Percentiles rank a stretch among this genome's conserved stretches.
Conservation (phyloP, 441 rosid species). For the Jatropha multifida region DNA sequence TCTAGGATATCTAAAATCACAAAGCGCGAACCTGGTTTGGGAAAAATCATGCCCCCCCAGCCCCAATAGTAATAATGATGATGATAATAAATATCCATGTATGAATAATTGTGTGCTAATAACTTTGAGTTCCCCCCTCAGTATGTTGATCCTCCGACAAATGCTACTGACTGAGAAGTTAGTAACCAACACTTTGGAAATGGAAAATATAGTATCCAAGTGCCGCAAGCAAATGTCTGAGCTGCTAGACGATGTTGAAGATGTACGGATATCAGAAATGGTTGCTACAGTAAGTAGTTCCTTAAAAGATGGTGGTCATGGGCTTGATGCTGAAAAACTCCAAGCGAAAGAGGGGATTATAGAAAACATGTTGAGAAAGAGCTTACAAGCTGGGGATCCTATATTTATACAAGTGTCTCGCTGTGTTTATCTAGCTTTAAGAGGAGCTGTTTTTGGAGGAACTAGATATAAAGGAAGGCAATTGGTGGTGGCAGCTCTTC, state of each 20-base stretch:
- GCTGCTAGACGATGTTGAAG: slow-evolving; percentile 44
- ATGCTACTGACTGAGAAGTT: slow-evolving; percentile 46
- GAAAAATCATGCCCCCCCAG: neutral
- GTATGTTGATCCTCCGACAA: slow-evolving; percentile 74
- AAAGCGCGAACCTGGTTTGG: neutral
- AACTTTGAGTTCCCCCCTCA: slow-evolving; percentile 27
- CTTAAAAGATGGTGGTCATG: slow-evolving; percentile 32
- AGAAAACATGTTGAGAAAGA: slow-evolving; percentile 58
- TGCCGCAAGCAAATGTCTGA: slow-evolving; percentile 38
- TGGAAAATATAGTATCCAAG: slow-evolving; percentile 48
- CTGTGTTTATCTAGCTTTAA: slow-evolving; percentile 52
- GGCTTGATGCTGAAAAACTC: slow-evolving; percentile 30
- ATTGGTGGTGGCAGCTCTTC: slow-evolving; percentile 47
- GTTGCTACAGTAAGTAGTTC: slow-evolving; percentile 39
- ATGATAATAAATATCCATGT: neutral
- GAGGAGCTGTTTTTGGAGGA: slow-evolving; percentile 62
- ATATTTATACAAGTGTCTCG: slow-evolving; percentile 61
- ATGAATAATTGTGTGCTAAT: neutral
- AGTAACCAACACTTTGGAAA: slow-evolving; percentile 39
- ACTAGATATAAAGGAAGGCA: slow-evolving; percentile 45
- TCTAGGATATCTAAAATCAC: neutral
- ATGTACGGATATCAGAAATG: slow-evolving; percentile 55
- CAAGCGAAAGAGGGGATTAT: slow-evolving; percentile 49
- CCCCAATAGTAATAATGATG: neutral
- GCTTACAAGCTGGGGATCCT: slow-evolving; percentile 63